Base-by-base conservation (phyloP, 1,284 basidiomycete species). In the Ceratobasidium theobromae region DNA sequence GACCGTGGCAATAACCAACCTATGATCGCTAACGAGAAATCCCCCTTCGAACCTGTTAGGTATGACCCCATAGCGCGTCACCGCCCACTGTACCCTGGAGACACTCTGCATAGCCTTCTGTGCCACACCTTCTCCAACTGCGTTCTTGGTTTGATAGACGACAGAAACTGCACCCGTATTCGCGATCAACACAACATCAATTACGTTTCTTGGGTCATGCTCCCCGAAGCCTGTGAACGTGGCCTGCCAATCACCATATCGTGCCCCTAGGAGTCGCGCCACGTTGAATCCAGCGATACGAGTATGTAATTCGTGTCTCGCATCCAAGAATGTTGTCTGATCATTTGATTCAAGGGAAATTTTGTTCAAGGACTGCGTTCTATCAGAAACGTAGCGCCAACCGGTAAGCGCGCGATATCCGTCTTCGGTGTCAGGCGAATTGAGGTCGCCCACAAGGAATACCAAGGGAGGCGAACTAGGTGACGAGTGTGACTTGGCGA, bases 191-290 rank as follows among this genome's bases (percentile, higher is more conserved):
- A 62, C 58, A 9, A 62, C 58, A 35, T 62, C 58, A 16, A 62
- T 62, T 8, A 62, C 58, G 27, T 52, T 52, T 14, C 58, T 49
- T 9, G 28, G 32, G 28, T 62, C 58, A 18, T 62, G n/a, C 35
- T 62, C 48, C 18, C 58, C 58, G 27, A 62, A 62, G 3, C 58
- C 58, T 8, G 58, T 62, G 16, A 62, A 62, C n/a, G 58, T 62
- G 16, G 32, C 46, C 48, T 40, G 33, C 58, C 58, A 62, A 52
- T 62, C 58, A 16, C 58, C 58, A 28, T 62, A 62, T 9, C 46
- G 58, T 21, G 46, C 48, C 40, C 58, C 58, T 21, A 62, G 52
- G 3, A 62, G 58, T 21, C 46, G 46, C 2, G 58, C 46, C 4
- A 18, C n/a, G 28, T 62, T 62, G 35, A 62, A 21, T 11, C 35